Evolutionary conservation across 371 early-diverging fungal genomes (phyloP).

Genomic region (Actinomucor elegans): DNA sequence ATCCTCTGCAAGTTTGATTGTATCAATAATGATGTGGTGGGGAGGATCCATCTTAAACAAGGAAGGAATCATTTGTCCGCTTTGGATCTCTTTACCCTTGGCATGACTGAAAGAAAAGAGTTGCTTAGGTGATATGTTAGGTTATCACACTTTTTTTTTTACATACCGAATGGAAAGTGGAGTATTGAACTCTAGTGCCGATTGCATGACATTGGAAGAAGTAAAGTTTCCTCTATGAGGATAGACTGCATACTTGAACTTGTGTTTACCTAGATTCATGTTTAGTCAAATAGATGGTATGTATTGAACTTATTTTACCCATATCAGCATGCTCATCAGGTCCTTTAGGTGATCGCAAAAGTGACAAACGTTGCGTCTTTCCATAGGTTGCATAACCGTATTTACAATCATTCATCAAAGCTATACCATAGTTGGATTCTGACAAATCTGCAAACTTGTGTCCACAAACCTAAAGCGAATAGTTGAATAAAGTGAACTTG

Average conservation of each 20-base stretch:
- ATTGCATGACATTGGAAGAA: constrained; percentile 79
- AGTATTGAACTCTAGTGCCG: constrained; percentile 87
- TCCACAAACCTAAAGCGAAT: constrained; percentile 59
- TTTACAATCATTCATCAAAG: constrained; percentile 92
- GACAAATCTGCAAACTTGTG: constrained; percentile 96
- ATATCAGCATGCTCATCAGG: constrained; percentile 70
- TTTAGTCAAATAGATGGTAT: too few species aligned
- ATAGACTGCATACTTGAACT: constrained; percentile 88
- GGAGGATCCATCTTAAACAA: constrained; percentile 32
- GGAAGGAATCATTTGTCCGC: constrained; percentile 14
- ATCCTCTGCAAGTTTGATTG: constrained; percentile 88
- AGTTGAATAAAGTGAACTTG: background rate
- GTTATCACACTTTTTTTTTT: background rate
- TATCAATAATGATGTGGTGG: constrained; percentile 80
- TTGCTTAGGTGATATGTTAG: too few species aligned
- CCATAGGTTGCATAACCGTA: constrained; percentile 85
- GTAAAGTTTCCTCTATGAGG: constrained; percentile 83
- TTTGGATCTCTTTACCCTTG: constrained; percentile 10
- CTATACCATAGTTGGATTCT: constrained; percentile 93
- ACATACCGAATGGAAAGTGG: constrained; percentile 68
- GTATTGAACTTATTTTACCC: constrained; percentile 41
- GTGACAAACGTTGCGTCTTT: constrained; percentile 79
- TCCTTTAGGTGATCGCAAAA: constrained; percentile 87
- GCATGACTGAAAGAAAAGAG: constrained; percentile 8
- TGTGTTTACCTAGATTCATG: constrained; percentile 52